These are phyloP conservation scores for Microdochium nivale DNA, from an alignment of 2,329 filamentous ascomycete genomes.

Conservation along the genomic window DNA sequence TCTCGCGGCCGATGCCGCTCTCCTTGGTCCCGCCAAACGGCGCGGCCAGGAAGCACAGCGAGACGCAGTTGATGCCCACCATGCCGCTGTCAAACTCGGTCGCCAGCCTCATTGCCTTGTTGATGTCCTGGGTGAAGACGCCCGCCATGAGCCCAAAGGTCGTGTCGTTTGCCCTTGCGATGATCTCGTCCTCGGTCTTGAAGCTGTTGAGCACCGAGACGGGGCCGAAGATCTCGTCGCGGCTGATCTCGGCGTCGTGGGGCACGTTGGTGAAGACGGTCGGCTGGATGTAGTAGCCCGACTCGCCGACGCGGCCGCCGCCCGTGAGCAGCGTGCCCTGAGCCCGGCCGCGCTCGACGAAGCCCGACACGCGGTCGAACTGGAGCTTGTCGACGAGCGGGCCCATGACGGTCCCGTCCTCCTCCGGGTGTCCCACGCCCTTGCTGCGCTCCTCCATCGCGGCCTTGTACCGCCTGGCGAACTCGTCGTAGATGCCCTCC, in stretches of 20 bases:
- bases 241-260: constrained; percentile 35
- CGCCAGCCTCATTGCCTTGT: constrained; percentile 47
- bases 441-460: constrained; percentile 49
- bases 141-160: constrained; percentile 33
- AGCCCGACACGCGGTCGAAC: constrained; percentile 33
- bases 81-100: constrained; percentile 56
- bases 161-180: constrained; percentile 53
- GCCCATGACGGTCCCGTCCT: constrained; percentile 49
- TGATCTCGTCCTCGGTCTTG: constrained; percentile 56
- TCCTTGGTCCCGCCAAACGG: constrained; percentile 44
- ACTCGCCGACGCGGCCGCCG: constrained; percentile 26
- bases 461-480: constrained; percentile 49
- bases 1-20: constrained; percentile 39
- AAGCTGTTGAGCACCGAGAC: constrained; percentile 46
- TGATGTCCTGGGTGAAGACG: constrained; percentile 56
- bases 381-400: constrained; percentile 41
- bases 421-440: constrained; percentile 52
- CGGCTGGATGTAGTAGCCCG: constrained; percentile 34
- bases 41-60: constrained; percentile 24
- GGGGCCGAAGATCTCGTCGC: constrained; percentile 49
- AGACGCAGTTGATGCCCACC: constrained; percentile 56
- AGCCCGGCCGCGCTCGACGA: constrained; percentile 30
- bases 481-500: constrained; percentile 45
- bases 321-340: constrained; percentile 29
- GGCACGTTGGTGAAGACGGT: constrained; percentile 35